phyloP scores from a whole-genome alignment of 345 rosid genomes.

The Lepidium didymum region DNA sequence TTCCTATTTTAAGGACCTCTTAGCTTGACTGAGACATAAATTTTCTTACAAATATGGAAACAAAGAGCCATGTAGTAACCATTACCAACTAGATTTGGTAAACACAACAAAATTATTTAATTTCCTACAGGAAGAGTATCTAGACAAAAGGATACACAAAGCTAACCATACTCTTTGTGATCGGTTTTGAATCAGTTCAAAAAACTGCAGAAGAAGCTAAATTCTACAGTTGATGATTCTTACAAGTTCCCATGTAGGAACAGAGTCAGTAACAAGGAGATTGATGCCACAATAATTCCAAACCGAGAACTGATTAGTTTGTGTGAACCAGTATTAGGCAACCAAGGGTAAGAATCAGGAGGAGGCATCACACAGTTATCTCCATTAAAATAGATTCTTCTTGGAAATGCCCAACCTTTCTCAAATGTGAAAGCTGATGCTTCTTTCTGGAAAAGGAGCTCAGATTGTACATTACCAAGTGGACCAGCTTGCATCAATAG shows the following conservation, averaged over 20 bases:
- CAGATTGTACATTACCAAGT: conserved; percentile 54
- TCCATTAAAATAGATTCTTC: conserved; percentile 56
- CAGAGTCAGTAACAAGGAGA: conserved; percentile 4
- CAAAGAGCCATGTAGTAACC: background rate
- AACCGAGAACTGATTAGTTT: background rate
- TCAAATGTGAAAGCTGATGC: conserved; percentile 46
- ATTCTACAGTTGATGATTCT: conserved; percentile 5
- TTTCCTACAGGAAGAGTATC: background rate
- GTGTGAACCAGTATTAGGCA: conserved; percentile 25
- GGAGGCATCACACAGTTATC: conserved; percentile 37
- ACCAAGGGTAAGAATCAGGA: conserved; percentile 38
- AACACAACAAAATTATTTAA: background rate
- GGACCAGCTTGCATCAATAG: conserved; percentile 57
- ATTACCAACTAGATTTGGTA: background rate
- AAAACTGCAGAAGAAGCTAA: background rate
- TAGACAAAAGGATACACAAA: background rate
- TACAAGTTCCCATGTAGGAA: conserved; percentile 1
- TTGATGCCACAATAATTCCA: background rate
- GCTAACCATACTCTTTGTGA: background rate
- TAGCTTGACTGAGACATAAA: background rate
- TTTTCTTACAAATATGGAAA: background rate
- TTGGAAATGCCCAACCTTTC: conserved; percentile 76
- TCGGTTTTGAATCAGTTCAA: background rate
- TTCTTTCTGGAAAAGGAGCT: conserved; percentile 59
- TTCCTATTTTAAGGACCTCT: background rate